Evolutionary conservation across 768 basidiomycete genomes (phyloP).

Genomic region (Symmetrospora coprosmae): DNA sequence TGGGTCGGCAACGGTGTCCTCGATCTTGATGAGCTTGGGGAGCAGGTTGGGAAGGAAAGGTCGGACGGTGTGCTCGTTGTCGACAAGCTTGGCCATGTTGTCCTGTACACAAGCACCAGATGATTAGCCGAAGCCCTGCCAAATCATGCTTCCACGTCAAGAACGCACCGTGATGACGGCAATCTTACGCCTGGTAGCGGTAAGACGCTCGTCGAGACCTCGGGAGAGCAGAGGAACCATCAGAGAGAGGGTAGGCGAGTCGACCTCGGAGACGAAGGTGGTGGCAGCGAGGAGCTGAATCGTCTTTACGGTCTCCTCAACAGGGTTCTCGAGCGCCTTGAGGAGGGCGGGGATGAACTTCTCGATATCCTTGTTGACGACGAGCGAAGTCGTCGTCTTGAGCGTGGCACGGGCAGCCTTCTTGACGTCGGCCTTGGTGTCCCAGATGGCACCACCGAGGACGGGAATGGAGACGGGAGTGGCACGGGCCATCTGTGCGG

Average conservation of each 20-base stretch:
- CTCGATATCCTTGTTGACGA: constrained; percentile 82
- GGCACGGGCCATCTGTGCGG: constrained; percentile 31
- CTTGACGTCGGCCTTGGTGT: constrained; percentile 63
- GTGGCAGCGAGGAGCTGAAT: constrained; percentile 90
- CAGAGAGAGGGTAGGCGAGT: constrained; percentile 83
- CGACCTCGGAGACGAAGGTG: constrained; percentile 95
- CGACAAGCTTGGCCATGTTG: constrained; percentile 82
- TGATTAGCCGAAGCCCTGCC: constrained; percentile 43
- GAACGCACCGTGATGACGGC: constrained; percentile 84
- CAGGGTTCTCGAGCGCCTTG: constrained; percentile 94
- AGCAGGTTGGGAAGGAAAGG: constrained; percentile 77
- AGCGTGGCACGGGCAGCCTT: constrained; percentile 65
- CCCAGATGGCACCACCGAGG: constrained; percentile 92
- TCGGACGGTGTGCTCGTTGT: constrained; percentile 74
- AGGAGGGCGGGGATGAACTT: constrained; percentile 81
- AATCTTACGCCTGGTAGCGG: constrained; percentile 94
- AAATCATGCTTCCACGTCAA: constrained; percentile 49
- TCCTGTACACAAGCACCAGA: constrained; percentile 57
- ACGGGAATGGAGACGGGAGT: constrained; percentile 68
- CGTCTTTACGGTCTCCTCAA: constrained; percentile 85
- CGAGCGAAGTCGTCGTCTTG: constrained; percentile 63
- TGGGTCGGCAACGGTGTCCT: constrained; percentile 87
- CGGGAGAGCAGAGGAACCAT: constrained; percentile 82
- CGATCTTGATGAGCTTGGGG: constrained; percentile 71
- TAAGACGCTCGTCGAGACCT: constrained; percentile 85